Conservation (phyloP, 352 stramenopile genomes). For the Aphanomyces euteiches region DNA sequence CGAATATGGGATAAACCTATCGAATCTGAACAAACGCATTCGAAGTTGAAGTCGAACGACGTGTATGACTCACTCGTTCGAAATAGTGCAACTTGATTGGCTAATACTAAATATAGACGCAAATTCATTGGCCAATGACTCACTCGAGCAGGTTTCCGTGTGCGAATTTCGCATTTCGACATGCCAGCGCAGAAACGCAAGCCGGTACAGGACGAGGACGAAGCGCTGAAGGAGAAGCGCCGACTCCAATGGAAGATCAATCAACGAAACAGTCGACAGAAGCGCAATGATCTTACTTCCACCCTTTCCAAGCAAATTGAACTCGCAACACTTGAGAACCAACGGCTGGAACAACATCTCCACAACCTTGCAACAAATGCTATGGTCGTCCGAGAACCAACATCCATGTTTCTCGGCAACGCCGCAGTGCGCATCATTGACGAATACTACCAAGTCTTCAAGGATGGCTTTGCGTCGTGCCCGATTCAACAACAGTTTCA, state of each 20-base stretch:
- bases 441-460: constrained; percentile 29
- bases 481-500: constrained; percentile 8
- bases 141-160: too few species aligned
- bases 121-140: neutral
- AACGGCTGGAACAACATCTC: constrained; percentile 3
- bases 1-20: too few species aligned
- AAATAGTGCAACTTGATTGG: neutral
- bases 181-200: constrained; percentile 12
- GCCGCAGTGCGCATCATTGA: constrained; percentile 25
- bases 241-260: constrained; percentile 30
- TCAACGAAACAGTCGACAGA: constrained; percentile 26
- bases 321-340: neutral
- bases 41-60: too few species aligned
- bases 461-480: constrained; percentile 26
- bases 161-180: neutral
- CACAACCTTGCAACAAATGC: neutral
- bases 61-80: neutral
- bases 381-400: constrained; percentile 10
- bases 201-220: neutral
- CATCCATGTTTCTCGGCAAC: constrained; percentile 20
- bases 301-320: constrained; percentile 11
- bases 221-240: constrained; percentile 24
- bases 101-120: neutral
- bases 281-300: constrained; percentile 1
- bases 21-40: too few species aligned